Evolutionary conservation across 257 asterid species (phyloP).

Genomic region (Datura wrightii): DNA sequence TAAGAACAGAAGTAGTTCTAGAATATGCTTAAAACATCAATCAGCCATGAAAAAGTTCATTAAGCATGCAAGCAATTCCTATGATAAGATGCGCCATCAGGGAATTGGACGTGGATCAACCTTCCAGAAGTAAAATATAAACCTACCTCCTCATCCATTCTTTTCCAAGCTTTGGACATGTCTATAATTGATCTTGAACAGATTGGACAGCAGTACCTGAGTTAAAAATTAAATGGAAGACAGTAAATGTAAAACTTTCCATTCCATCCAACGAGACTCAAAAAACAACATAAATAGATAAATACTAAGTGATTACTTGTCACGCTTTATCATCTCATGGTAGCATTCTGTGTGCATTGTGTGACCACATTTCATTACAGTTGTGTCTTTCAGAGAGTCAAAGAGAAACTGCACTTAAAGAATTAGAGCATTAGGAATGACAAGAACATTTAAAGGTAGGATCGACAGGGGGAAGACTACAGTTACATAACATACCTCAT

Average conservation of each 20-base stretch:
- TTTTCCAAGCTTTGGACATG: constrained; percentile 80
- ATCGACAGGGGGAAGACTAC: background rate
- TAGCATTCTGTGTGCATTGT: constrained; percentile 92
- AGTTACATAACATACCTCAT: constrained; percentile 62
- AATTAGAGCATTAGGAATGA: constrained; percentile 22
- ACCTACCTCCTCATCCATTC: constrained; percentile 82
- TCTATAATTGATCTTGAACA: constrained; percentile 84
- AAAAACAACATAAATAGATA: background rate
- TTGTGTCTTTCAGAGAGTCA: constrained; percentile 86
- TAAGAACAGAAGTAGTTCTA: background rate
- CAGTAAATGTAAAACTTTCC: background rate
- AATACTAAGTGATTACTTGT: constrained; percentile 57
- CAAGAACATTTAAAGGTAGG: constrained; percentile 1
- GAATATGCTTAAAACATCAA: background rate
- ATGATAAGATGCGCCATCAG: background rate
- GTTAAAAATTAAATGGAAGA: background rate
- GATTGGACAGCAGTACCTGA: constrained; percentile 90
- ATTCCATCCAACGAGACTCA: background rate
- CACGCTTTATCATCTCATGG: constrained; percentile 84
- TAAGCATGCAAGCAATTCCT: background rate
- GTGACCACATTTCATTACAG: constrained; percentile 97
- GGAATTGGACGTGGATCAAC: background rate
- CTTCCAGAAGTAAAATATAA: background rate
- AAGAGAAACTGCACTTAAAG: constrained; percentile 68
- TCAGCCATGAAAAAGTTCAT: background rate